Base-by-base conservation (phyloP, 257 asterid species). In the Striga asiatica region DNA sequence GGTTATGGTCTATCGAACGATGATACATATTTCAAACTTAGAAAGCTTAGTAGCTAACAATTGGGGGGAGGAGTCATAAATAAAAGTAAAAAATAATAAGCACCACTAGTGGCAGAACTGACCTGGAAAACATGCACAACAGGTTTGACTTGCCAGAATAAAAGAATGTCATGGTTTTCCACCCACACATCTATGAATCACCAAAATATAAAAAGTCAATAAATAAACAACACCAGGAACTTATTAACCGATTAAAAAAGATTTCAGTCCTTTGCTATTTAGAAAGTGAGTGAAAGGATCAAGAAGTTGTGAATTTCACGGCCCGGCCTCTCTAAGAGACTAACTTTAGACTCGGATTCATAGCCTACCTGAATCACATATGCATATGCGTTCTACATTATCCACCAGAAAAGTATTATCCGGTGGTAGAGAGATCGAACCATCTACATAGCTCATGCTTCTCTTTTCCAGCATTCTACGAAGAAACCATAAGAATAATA, bases 141-240 rank as follows among this genome's bases (percentile, higher is more conserved):
- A 1, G 94, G 99, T 68, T 81, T 82, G 75, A 88, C 97, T 88
- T 92, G 97, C 99, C 99, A 92, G 73, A 92, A 88, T 54, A 92
- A 71, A 55, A 92, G 95, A 62, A 92, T 68, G 45, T 78, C 83
- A 58, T 74, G 86, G 54, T 81, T 79, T 68, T 81, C 94, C 67
- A 71, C 71, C 93, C 93, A 92, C 51, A 69, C 92, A 73, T 79
- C 97, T 92, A 63, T 50, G 53, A 62, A 75, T 50, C 61, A 68
- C 45, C 25, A 43, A 43, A 7, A 16, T 1, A 9, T n/a, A n/a
- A n/a, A n/a, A n/a, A n/a, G n/a, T n/a, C n/a, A 46, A 46, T 8
- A 20, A 46, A 20, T 11, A 11, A 38, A 17, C 61, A 61, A 47
- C 42, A 46, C 60, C 9, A 54, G 23, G 34, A 63, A 62, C n/a